Conservation (phyloP, 345 rosid species). For the Durio zibethinus region DNA sequence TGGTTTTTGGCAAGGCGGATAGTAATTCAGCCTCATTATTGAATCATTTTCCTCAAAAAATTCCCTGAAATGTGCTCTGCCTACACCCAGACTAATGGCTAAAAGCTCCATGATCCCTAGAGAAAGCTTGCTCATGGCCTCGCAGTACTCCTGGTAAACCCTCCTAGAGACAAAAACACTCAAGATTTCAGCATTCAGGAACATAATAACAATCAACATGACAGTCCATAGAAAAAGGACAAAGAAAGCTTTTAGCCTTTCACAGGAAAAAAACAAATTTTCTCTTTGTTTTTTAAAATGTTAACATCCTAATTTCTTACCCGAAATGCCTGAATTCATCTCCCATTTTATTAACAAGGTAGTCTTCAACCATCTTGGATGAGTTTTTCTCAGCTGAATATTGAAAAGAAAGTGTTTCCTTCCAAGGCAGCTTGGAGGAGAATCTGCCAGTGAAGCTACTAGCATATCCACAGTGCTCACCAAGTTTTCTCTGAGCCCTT, state of each 20-base stretch:
- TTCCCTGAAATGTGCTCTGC: slow-evolving; percentile 49
- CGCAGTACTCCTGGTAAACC: slow-evolving; percentile 76
- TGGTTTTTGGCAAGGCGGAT: slow-evolving; percentile 94
- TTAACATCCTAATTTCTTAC: slow-evolving; percentile 31
- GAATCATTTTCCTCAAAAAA: slow-evolving; percentile 85
- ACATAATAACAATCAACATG: not conserved
- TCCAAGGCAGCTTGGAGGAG: slow-evolving; percentile 91
- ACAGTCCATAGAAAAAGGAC: not conserved
- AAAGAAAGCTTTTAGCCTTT: not conserved
- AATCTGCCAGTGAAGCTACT: slow-evolving; percentile 97
- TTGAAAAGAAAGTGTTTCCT: slow-evolving; percentile 84
- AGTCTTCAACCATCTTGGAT: slow-evolving; percentile 50
- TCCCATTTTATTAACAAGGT: slow-evolving; percentile 61
- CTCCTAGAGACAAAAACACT: slow-evolving; percentile 35
- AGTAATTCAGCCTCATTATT: slow-evolving; percentile 95
- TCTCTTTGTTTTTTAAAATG: not conserved
- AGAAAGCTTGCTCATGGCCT: slow-evolving; percentile 82
- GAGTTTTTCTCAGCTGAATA: slow-evolving; percentile 45
- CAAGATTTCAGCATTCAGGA: not conserved
- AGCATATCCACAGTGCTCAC: slow-evolving; percentile 89
- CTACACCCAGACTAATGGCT: slow-evolving; percentile 71
- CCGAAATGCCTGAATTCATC: slow-evolving; percentile 57
- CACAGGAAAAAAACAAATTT: not conserved
- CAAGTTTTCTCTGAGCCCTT: slow-evolving; percentile 68
- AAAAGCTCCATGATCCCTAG: slow-evolving; percentile 88